Base-by-base conservation (phyloP, 169 alveolate species). In the Sarcocystis neurona region DNA sequence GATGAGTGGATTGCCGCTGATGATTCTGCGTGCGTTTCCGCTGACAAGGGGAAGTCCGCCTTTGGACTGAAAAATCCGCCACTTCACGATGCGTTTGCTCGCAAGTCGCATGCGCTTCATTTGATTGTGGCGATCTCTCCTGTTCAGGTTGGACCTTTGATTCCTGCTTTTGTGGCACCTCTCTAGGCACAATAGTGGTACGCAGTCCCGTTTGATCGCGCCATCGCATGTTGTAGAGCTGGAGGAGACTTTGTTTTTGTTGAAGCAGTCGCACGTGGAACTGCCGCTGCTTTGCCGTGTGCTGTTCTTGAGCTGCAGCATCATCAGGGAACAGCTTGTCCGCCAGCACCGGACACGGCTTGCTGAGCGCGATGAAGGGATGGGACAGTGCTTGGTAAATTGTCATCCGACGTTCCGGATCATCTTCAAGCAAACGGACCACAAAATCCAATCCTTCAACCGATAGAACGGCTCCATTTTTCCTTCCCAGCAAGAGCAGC, bases 381-480 rank as follows among this genome's bases (percentile, higher is more conserved):
- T 92, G 94, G 30, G 74, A 70, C 27, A 92, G 10, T 32, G 93
- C 94, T 60, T 92, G 91, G 37, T 43, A 70, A 37, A 92, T 68
- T 39, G 84, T 84, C 63, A 84, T 66, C 32, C 94, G 90, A 2
- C 34, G 82, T 50, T 47, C 53, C 32, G 91, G 91, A 82, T 92
- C 85, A 34, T 92, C 92, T 41, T 84, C 90, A 72, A 92, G 89
- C 72, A 92, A 85, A 60, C 88, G 92, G 66, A 92, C 84, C 20
- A 89, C 85, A 46, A 92, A 90, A 53, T 92, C 94, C 23, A 80
- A 27, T 0, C 89, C 93, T 15, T 79, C 88, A 15, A 63, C 79
- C 23, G 94, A 90, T 20, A 92, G 70, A 39, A 77, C 79, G 53
- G 89, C 48, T n/a, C 94, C 94, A 39, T 90, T 90, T 34, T 90